Conservation (phyloP, 257 asterid genomes). For the Rhazya stricta region DNA sequence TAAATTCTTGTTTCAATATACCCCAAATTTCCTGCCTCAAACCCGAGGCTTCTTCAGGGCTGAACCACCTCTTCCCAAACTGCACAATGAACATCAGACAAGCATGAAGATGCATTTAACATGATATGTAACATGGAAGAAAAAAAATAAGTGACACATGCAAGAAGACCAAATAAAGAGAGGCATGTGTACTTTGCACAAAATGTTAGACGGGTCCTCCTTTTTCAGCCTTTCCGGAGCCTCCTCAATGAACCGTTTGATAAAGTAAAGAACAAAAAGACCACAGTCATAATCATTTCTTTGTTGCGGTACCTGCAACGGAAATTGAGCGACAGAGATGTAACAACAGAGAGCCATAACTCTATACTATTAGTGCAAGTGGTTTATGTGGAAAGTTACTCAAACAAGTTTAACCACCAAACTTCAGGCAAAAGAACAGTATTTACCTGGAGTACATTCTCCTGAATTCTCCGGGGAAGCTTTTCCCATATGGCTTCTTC, state of each 20-base stretch:
- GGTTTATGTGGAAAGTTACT: neutral
- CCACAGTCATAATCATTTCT: conserved; percentile 87
- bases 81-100: conserved; percentile 33
- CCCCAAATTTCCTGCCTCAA: conserved; percentile 48
- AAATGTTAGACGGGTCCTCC: conserved; percentile 28
- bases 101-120: neutral
- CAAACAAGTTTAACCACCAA: neutral
- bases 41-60: conserved; percentile 67
- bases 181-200: neutral
- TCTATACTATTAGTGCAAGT: neutral
- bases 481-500: conserved; percentile 53
- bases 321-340: conserved; percentile 5
- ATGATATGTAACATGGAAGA: neutral
- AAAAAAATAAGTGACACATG: neutral
- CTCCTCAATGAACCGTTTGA: conserved; percentile 70
- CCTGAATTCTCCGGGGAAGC: conserved; percentile 47
- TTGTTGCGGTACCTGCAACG: conserved; percentile 82
- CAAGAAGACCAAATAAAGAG: neutral
- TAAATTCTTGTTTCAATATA: conserved; percentile 49
- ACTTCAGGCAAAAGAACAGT: neutral
- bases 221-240: conserved; percentile 60
- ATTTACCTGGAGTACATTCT: conserved; percentile 57
- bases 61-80: conserved; percentile 86
- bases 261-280: conserved; percentile 77
- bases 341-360: conserved; percentile 14